Evolutionary conservation across 2,329 filamentous ascomycete genomes (phyloP).

Genomic region (Botrytis pseudocinerea): DNA sequence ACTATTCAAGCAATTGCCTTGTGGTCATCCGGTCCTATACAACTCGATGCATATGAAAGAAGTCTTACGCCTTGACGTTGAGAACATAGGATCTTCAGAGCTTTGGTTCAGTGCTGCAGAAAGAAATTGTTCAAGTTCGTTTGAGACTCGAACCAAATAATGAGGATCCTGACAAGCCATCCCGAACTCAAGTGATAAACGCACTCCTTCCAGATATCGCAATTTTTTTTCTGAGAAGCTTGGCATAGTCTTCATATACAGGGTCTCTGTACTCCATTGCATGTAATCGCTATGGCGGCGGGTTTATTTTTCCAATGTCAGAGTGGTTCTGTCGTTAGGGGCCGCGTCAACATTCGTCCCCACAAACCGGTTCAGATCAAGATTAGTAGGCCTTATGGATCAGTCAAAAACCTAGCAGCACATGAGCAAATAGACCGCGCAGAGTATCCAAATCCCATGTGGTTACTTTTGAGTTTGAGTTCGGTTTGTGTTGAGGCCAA

Average conservation of each 20-base stretch:
- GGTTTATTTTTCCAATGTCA: background rate
- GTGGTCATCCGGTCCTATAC: conserved; percentile 74
- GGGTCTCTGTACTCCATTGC: background rate
- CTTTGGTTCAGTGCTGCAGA: background rate
- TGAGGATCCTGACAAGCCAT: background rate
- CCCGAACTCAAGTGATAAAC: background rate
- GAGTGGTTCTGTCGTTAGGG: background rate
- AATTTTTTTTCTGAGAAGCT: background rate
- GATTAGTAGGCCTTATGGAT: background rate
- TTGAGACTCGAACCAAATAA: background rate
- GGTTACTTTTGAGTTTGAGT: background rate
- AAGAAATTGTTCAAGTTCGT: background rate
- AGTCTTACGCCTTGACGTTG: conserved; percentile 28
- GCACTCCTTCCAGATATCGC: background rate
- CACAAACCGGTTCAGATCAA: background rate
- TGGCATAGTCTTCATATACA: background rate
- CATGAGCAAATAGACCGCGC: background rate
- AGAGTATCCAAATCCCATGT: background rate
- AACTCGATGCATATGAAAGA: conserved; percentile 69
- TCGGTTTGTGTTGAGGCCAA: background rate
- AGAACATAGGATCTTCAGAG: background rate
- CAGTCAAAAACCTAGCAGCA: background rate
- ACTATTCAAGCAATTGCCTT: conserved; percentile 72
- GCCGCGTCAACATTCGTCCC: background rate
- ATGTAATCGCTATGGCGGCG: background rate